These are phyloP conservation scores for Wickerhamiella shivajii DNA, from an alignment of 805 yeast genomes.

Conservation along the genomic window DNA sequence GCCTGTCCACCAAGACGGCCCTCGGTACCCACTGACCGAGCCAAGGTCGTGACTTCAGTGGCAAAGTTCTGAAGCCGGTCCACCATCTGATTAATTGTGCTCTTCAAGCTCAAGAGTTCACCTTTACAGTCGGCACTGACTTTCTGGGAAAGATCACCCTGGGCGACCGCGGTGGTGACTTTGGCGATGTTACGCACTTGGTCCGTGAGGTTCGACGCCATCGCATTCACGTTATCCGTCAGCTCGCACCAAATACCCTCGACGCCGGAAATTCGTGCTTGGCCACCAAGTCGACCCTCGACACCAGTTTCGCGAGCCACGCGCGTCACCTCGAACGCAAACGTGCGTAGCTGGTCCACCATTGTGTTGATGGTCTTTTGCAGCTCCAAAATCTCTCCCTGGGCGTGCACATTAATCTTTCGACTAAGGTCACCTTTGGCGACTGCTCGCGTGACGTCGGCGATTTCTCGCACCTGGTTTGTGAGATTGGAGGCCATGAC, in stretches of 20 bases:
- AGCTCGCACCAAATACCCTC: constrained; percentile 82
- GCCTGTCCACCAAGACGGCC: constrained; percentile 87
- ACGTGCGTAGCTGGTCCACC: constrained; percentile 74
- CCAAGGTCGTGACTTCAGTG: constrained; percentile 72
- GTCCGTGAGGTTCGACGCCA: constrained; percentile 77
- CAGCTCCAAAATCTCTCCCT: constrained; percentile 73
- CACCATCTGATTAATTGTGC: constrained; percentile 80
- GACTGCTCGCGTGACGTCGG: constrained; percentile 79
- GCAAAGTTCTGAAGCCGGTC: constrained; percentile 71
- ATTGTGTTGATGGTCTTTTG: constrained; percentile 79
- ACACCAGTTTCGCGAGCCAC: constrained; percentile 87
- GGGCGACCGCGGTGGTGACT: constrained; percentile 77
- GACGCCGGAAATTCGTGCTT: constrained; percentile 63
- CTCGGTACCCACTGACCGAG: constrained; percentile 78
- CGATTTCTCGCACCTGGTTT: constrained; percentile 78
- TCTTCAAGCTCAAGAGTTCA: constrained; percentile 63
- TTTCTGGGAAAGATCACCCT: constrained; percentile 66
- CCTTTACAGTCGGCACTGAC: constrained; percentile 81
- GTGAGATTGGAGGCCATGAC: constrained; percentile 83
- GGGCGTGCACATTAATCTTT: constrained; percentile 80
- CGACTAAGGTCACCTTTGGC: constrained; percentile 75
- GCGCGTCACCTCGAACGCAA: constrained; percentile 74
- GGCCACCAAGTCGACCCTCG: constrained; percentile 79
- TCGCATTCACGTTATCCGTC: constrained; percentile 76
- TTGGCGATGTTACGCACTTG: constrained; percentile 81